Conservation (phyloP, 768 basidiomycete genomes). For the Roridomyces roridus region DNA sequence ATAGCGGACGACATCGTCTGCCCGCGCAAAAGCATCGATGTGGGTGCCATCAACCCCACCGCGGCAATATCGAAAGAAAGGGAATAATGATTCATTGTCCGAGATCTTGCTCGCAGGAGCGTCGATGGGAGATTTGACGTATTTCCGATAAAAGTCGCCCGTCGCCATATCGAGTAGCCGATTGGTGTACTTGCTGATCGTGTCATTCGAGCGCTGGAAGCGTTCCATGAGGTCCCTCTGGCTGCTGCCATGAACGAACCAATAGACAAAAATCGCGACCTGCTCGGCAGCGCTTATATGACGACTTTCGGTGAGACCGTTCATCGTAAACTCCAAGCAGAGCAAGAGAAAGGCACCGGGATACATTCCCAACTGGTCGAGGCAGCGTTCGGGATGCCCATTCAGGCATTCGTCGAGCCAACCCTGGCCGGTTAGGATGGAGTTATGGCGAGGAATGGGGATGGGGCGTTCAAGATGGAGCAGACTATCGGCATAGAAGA, state of each 20-base stretch:
- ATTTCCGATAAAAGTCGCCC: not conserved
- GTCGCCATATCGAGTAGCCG: not conserved
- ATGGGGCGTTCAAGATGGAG: conserved; percentile 2
- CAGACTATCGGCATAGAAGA: not conserved
- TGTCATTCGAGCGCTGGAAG: not conserved
- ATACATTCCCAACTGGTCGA: conserved; percentile 14
- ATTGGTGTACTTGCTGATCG: not conserved
- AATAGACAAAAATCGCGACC: conserved; percentile 16
- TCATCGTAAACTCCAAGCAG: not conserved
- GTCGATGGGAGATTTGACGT: not conserved
- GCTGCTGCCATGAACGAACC: conserved; percentile 5
- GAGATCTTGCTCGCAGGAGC: conserved; percentile 14
- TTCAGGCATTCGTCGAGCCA: conserved; percentile 13
- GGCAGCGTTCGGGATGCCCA: conserved; percentile 14
- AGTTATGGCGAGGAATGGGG: conserved; percentile 8
- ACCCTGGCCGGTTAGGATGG: conserved; percentile 3
- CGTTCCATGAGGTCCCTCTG: conserved; percentile 12
- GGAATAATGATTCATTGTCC: conserved; percentile 31
- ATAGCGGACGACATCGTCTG: not conserved
- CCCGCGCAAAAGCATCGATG: not conserved
- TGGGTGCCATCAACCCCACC: conserved; percentile 34
- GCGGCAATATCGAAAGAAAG: conserved; percentile 27
- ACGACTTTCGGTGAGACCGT: not conserved
- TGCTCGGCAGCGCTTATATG: conserved; percentile 7
- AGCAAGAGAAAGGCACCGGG: not conserved